Base-by-base conservation (phyloP, 805 yeast genomes). In the Nakazawaea wyomingensis region DNA sequence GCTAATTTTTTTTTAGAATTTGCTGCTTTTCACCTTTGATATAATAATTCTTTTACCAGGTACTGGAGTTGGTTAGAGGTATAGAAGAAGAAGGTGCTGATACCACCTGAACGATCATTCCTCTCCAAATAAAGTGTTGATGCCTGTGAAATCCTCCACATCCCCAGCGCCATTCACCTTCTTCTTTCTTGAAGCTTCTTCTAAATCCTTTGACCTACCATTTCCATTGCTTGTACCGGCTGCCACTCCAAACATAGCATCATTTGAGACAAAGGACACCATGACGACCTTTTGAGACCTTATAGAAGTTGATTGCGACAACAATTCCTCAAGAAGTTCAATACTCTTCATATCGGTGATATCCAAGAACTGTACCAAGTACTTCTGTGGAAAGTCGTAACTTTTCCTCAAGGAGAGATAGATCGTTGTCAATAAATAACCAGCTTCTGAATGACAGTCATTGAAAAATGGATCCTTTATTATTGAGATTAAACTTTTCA, bases 371-470 rank as follows among this genome's bases (percentile, higher is more conserved):
- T 43, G 42, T 18, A 33, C 14, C 21, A 43, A 27, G 13, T 33
- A 43, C 43, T 80, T 68, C 4, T 84, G 80, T 5, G 91, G 89
- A 56, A 78, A 76, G 46, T 79, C 76, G 47, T 83, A 79, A 57
- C 82, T 81, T 30, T 80, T 69, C 41, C 91, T 71, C 52, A 87
- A 68, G 7, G 84, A 78, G 54, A 87, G 75, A 59, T 88, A 90
- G 37, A 91, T 65, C 2, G 84, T 78, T 0, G 96, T 84, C 46
- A 91, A 72, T 1, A 95, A 85, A 45, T 85, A 82, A n/a, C 95
- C 90, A 1, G 95, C 96, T 59, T 91, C 99, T 14, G 82, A 76
- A 50, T 90, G 95, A 0, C 93, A 85, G 54, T 91, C 99, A 35
- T 76, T 77, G 60, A 85, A 87, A 48, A 85, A 81, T 44, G 79